Evolutionary conservation across 768 basidiomycete genomes (phyloP).

Genomic region (Kwoniella dejecticola): DNA sequence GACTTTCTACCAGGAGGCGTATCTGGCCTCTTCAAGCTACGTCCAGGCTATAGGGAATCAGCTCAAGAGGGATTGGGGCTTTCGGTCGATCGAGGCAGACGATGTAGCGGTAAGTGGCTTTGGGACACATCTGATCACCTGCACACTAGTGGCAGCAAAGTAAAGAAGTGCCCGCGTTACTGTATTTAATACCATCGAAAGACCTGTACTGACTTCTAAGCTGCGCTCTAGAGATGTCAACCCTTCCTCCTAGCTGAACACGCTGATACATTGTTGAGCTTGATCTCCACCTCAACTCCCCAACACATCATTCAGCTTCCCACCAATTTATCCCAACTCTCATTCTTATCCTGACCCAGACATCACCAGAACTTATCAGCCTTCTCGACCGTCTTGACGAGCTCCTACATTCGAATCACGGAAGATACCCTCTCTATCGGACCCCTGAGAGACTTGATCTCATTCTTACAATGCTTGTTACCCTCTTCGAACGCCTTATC

Average conservation of each 20-base stretch:
- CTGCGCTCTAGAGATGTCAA: background rate
- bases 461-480: constrained; percentile 16
- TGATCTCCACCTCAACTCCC: background rate
- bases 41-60: constrained; percentile 3
- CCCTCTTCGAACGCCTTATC: constrained; percentile 10
- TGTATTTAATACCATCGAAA: too few relatives aligned
- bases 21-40: constrained; percentile 8
- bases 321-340: background rate
- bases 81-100: background rate
- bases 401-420: background rate
- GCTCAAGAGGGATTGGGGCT: background rate
- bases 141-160: background rate
- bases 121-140: background rate
- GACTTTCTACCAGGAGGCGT: constrained; percentile 14
- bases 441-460: constrained; percentile 8
- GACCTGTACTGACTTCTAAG: too few relatives aligned
- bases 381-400: constrained; percentile 8
- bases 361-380: background rate
- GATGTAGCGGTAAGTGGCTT: constrained; percentile 6
- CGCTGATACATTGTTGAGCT: background rate
- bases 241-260: background rate
- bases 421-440: background rate
- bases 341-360: background rate
- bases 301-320: constrained; percentile 19
- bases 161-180: too few relatives aligned